Conservation (phyloP, 805 yeast species). For the Saccharomycopsis vini region DNA sequence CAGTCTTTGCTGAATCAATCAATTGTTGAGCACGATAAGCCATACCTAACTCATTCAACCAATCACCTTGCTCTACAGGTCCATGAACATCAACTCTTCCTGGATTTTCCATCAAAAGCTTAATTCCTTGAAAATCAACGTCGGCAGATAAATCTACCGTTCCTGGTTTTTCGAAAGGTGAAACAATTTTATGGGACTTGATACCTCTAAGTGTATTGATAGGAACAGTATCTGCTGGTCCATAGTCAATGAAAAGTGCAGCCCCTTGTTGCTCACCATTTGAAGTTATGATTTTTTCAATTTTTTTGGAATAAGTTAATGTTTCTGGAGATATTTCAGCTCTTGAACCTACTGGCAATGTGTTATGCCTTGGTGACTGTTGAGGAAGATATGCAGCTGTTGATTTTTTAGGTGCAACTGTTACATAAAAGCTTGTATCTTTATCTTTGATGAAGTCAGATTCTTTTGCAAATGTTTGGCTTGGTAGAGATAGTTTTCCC, state of each 20-base stretch:
- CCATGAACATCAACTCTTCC: conserved; percentile 34
- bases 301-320: conserved; percentile 45
- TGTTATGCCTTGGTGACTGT: conserved; percentile 39
- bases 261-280: conserved; percentile 43
- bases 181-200: conserved; percentile 58
- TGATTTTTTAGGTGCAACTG: conserved; percentile 49
- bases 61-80: conserved; percentile 69
- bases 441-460: conserved; percentile 15
- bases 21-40: conserved; percentile 60
- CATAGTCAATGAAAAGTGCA: conserved; percentile 71
- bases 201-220: conserved; percentile 70
- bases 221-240: conserved; percentile 54
- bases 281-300: conserved; percentile 35
- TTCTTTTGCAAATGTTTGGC: conserved; percentile 17
- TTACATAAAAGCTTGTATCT: conserved; percentile 41
- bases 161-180: conserved; percentile 71
- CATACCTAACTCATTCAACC: conserved; percentile 68
- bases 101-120: conserved; percentile 26
- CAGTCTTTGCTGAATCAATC: conserved; percentile 31
- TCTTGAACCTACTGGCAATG: conserved; percentile 46
- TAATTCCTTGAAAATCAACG: conserved; percentile 66
- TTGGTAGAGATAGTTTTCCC: conserved; percentile 20
- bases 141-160: conserved; percentile 75
- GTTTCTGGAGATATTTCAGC: conserved; percentile 74
- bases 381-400: conserved; percentile 53